phyloP scores from a whole-genome alignment of 192 early-diverging fungal genomes.

The Phlyctochytrium arcticum region DNA sequence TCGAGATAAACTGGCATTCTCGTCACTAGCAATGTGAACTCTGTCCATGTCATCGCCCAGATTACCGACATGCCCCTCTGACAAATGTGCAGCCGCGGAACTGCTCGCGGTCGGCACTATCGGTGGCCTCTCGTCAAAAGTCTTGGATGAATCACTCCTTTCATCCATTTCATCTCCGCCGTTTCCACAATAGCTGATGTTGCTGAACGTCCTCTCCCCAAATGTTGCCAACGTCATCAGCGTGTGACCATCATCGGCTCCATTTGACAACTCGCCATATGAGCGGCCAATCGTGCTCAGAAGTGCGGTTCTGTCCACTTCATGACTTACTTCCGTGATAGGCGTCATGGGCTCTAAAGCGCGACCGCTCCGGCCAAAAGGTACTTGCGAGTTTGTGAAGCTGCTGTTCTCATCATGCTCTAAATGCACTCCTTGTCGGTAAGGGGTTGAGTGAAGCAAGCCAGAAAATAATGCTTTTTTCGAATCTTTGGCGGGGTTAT shows the following conservation, averaged over 20 bases:
- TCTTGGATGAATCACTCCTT: too few species aligned
- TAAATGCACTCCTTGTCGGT: too few species aligned
- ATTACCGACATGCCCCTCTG: too few species aligned
- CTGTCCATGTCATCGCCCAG: too few species aligned
- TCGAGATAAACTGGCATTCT: too few species aligned
- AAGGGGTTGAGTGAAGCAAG: background rate
- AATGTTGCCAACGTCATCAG: constrained; percentile 16
- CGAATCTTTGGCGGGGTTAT: background rate
- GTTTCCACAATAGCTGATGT: constrained; percentile 15
- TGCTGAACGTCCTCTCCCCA: constrained; percentile 23
- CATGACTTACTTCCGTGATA: constrained; percentile 33
- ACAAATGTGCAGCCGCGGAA: too few species aligned
- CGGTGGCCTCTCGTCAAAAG: too few species aligned
- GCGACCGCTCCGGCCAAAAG: background rate
- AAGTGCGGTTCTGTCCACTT: constrained; percentile 11
- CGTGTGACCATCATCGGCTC: constrained; percentile 17
- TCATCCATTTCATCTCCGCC: too few species aligned
- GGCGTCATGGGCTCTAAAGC: constrained; percentile 36
- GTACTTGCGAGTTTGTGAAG: background rate
- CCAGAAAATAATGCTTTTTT: background rate
- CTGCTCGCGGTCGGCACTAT: too few species aligned
- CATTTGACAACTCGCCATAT: too few species aligned
- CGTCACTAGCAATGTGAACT: too few species aligned
- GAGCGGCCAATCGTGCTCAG: constrained; percentile 32
- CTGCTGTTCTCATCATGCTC: background rate